Percentiles rank a stretch among this genome's conserved stretches.
Conservation (phyloP, 345 rosid species). For the Excoecaria agallocha region DNA sequence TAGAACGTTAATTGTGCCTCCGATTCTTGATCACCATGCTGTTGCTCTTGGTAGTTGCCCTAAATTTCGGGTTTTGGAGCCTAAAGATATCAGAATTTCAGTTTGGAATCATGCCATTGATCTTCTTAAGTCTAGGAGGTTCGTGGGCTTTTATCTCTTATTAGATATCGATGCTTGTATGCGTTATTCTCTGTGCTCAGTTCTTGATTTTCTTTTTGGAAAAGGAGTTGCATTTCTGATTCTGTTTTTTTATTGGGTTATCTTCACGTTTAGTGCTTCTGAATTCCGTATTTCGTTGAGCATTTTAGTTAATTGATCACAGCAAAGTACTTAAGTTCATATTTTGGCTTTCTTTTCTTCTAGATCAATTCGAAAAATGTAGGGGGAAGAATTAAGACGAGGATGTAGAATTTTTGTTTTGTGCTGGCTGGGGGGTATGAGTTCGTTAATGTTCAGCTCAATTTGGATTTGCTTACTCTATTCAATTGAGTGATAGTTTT, state of each 20-base stretch:
- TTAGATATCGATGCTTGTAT: background rate
- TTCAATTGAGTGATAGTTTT: background rate
- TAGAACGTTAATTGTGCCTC: conserved; percentile 81
- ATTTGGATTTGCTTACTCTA: background rate
- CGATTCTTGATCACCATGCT: conserved; percentile 88
- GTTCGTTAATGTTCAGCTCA: background rate
- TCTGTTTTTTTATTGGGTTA: background rate
- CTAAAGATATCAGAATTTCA: conserved; percentile 53
- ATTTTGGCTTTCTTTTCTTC: background rate
- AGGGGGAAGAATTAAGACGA: background rate
- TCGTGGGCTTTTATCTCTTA: conserved; percentile 10
- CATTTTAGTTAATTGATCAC: background rate
- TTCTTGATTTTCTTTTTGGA: background rate
- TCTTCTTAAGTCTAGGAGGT: conserved; percentile 66
- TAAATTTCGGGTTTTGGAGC: conserved; percentile 69
- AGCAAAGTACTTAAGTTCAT: background rate
- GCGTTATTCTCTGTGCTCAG: background rate
- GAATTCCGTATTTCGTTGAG: background rate
- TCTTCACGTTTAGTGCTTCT: background rate
- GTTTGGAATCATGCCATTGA: conserved; percentile 72
- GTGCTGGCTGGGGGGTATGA: background rate
- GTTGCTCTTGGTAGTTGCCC: conserved; percentile 96
- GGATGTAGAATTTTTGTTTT: background rate
- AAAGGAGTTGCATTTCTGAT: background rate
- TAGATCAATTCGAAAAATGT: background rate